A percentile compares a stretch with the other conserved stretches of the same genome.
phyloP scores from a whole-genome alignment of 352 stramenopile genomes.

The Thalassiosira mediterranea region DNA sequence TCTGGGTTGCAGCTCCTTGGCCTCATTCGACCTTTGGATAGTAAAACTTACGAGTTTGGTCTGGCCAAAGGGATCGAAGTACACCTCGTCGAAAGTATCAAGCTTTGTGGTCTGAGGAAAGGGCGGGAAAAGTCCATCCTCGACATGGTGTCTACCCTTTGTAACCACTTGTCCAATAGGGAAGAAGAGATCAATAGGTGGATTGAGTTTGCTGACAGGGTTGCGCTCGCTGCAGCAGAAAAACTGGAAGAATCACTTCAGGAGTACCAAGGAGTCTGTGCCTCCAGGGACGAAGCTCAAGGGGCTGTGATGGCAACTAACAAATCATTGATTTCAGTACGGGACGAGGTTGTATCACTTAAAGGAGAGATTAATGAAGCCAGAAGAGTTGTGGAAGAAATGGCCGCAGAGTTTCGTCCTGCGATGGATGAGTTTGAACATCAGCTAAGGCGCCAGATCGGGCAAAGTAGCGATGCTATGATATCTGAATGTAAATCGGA shows the following conservation, averaged over 20 bases:
- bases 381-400: slow-evolving; percentile 13
- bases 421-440: slow-evolving; percentile 18
- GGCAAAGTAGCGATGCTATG: slow-evolving; percentile 11
- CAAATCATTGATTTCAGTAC: slow-evolving; percentile 3
- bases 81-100: slow-evolving; percentile 55
- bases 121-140: slow-evolving; percentile 44
- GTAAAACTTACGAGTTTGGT: slow-evolving; percentile 35
- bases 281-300: slow-evolving; percentile 15
- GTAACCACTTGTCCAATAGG: slow-evolving; percentile 40
- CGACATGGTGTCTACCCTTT: slow-evolving; percentile 48
- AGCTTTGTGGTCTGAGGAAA: slow-evolving; percentile 43
- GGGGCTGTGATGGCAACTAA: neutral
- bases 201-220: slow-evolving; percentile 45
- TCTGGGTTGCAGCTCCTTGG: slow-evolving; percentile 21
- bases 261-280: slow-evolving; percentile 18
- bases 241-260: slow-evolving; percentile 21
- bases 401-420: slow-evolving; percentile 12
- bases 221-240: slow-evolving; percentile 26
- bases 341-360: slow-evolving; percentile 2
- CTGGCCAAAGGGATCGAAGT: slow-evolving; percentile 39
- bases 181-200: slow-evolving; percentile 44
- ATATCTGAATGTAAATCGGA: slow-evolving; percentile 27
- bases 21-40: slow-evolving; percentile 28
- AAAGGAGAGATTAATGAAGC: slow-evolving; percentile 21
- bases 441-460: slow-evolving; percentile 12